Evolutionary conservation across 495 filamentous ascomycete genomes (phyloP).

Genomic region (Penicillium macrosclerotiorum): DNA sequence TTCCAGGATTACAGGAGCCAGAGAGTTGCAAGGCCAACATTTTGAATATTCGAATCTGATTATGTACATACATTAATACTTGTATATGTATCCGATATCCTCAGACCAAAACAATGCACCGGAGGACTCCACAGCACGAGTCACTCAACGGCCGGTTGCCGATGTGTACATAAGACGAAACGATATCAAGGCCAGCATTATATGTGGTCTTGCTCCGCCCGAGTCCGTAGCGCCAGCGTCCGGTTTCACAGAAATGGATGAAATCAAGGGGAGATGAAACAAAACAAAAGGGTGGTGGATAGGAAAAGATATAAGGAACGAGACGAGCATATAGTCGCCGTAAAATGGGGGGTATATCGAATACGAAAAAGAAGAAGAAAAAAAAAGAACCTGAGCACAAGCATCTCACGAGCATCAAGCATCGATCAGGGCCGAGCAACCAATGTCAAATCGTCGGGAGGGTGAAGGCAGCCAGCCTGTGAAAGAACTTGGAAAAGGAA

Average conservation of each 20-base stretch:
- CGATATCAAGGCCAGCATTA: constrained; percentile 18
- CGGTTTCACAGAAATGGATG: constrained; percentile 17
- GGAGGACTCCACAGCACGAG: constrained; percentile 1
- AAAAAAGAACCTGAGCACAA: constrained; percentile 17
- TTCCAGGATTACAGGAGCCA: too few relatives aligned
- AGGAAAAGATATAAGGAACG: constrained; percentile 19
- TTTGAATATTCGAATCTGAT: constrained; percentile 27
- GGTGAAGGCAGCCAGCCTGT: constrained; percentile 19
- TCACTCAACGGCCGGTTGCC: constrained; percentile 14
- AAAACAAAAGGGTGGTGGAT: constrained; percentile 6
- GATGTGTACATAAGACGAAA: constrained; percentile 25
- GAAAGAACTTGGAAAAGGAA: constrained; percentile 1
- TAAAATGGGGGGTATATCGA: constrained; percentile 38
- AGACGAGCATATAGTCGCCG: constrained; percentile 23
- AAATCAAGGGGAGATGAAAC: constrained; percentile 6
- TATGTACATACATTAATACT: constrained; percentile 34
- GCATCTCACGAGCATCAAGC: constrained; percentile 18
- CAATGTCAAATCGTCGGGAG: neutral
- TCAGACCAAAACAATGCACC: constrained; percentile 15
- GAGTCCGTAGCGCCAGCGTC: constrained; percentile 26
- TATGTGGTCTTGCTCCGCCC: constrained; percentile 10
- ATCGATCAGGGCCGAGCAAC: too few relatives aligned
- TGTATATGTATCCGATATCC: constrained; percentile 23
- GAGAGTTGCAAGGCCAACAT: constrained; percentile 18
- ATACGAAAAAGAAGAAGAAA: constrained; percentile 24